Conservation (phyloP, 768 basidiomycete species). For the Vararia minispora region DNA sequence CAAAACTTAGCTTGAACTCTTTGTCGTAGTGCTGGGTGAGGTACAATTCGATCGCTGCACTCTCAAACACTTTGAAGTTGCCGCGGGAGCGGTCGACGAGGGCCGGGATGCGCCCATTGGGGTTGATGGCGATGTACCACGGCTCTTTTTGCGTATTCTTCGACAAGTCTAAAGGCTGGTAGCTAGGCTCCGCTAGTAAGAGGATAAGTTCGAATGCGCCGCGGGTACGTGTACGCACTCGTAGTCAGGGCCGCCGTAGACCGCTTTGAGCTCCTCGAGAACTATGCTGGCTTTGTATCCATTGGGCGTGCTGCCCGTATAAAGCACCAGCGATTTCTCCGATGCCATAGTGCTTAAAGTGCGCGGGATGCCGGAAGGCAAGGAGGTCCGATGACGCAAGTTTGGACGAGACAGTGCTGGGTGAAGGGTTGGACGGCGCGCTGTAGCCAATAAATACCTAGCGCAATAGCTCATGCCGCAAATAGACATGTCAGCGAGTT, state of each 20-base stretch:
- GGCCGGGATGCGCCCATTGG: conserved; percentile 63
- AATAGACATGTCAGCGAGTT: too few species aligned
- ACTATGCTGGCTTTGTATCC: conserved; percentile 39
- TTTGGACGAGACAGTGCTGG: too few species aligned
- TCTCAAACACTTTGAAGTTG: conserved; percentile 64
- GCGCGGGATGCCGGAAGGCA: too few species aligned
- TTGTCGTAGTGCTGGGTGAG: conserved; percentile 74
- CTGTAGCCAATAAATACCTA: too few species aligned
- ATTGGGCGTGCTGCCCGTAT: conserved; percentile 39
- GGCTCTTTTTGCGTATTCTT: conserved; percentile 71
- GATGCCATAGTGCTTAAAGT: too few species aligned
- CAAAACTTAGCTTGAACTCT: conserved; percentile 59
- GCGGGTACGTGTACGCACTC: conserved; percentile 25
- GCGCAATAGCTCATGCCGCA: too few species aligned
- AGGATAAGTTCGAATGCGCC: conserved; percentile 1
- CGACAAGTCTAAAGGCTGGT: conserved; percentile 45
- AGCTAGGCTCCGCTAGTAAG: conserved; percentile 29
- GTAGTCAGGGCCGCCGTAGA: conserved; percentile 34
- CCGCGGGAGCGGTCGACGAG: conserved; percentile 50
- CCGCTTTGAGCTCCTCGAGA: conserved; percentile 49
- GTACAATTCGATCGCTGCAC: conserved; percentile 75
- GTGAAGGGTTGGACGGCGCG: too few species aligned
- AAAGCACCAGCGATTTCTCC: conserved; percentile 18
- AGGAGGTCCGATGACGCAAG: too few species aligned
- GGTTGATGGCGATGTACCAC: conserved; percentile 69